These are phyloP conservation scores for Lasiodiplodia theobromae DNA, from an alignment of 2,329 filamentous ascomycete species.

Conservation along the genomic window DNA sequence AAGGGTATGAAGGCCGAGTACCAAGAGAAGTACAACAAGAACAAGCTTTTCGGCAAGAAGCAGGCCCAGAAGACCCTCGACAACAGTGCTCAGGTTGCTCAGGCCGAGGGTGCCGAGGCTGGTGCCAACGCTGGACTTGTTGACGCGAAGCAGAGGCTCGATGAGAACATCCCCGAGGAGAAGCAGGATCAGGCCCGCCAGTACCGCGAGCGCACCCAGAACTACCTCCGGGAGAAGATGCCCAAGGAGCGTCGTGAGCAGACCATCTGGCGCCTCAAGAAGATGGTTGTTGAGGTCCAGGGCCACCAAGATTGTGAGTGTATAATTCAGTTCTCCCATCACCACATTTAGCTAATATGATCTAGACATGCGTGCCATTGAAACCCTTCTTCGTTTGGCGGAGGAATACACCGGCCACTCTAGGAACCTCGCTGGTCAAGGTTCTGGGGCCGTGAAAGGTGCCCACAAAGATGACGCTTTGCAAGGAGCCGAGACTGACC, in stretches of 20 bases:
- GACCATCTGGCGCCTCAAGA: conserved; percentile 91
- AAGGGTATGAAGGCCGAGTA: conserved; percentile 74
- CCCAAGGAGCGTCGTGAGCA: conserved; percentile 92
- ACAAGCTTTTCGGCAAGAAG: conserved; percentile 61
- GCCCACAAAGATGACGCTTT: conserved; percentile 71
- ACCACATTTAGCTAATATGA: conserved; percentile 36
- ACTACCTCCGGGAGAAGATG: conserved; percentile 86
- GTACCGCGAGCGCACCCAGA: conserved; percentile 62
- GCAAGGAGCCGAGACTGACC: conserved; percentile 75
- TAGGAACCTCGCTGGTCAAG: conserved; percentile 68
- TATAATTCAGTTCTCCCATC: background rate
- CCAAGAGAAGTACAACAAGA: conserved; percentile 65
- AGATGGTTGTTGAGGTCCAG: conserved; percentile 97
- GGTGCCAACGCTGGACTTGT: conserved; percentile 54
- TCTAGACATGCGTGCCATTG: conserved; percentile 81
- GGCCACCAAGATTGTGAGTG: conserved; percentile 83
- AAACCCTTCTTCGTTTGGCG: conserved; percentile 82
- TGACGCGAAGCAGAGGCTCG: conserved; percentile 62
- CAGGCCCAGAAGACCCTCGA: conserved; percentile 68
- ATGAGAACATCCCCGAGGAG: conserved; percentile 71
- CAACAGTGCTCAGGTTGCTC: conserved; percentile 64
- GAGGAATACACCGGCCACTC: conserved; percentile 84
- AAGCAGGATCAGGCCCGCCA: conserved; percentile 45
- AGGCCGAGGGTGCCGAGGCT: conserved; percentile 59
- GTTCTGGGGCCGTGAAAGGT: conserved; percentile 74